These are phyloP conservation scores for Colletotrichum sp. DNA, from an alignment of 2,329 filamentous ascomycete genomes.

Conservation along the genomic window DNA sequence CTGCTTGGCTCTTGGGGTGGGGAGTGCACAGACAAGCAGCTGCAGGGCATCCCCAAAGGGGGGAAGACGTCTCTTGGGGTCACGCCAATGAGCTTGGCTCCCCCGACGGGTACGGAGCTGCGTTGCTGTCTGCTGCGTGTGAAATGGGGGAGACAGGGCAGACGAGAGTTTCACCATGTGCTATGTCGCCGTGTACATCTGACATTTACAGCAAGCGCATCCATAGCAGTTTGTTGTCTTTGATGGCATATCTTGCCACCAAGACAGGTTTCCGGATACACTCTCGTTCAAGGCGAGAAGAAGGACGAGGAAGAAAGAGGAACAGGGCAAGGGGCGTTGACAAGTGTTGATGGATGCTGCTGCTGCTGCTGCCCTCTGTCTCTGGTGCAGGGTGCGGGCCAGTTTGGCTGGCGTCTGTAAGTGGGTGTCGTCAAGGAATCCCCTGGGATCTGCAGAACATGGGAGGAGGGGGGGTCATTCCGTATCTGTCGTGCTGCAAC, in stretches of 20 bases:
- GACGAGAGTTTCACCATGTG: slow-evolving; percentile 17
- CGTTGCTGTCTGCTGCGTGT: not conserved
- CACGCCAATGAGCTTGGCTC: slow-evolving; percentile 19
- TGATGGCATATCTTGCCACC: not conserved
- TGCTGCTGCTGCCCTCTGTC: not conserved
- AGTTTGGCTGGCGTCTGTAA: not conserved
- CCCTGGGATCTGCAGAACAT: slow-evolving; percentile 19
- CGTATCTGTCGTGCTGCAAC: slow-evolving; percentile 22
- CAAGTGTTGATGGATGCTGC: not conserved
- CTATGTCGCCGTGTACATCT: not conserved
- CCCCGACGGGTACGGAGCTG: slow-evolving; percentile 6
- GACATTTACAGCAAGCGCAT: not conserved
- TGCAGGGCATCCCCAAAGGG: slow-evolving; percentile 10
- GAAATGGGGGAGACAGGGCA: not conserved
- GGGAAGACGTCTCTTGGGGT: not conserved
- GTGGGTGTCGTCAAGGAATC: slow-evolving; percentile 11
- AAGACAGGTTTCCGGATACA: not conserved
- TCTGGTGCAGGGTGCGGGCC: not conserved
- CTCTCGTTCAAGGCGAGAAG: not conserved
- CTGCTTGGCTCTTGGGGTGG: not conserved
- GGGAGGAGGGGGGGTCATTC: slow-evolving; percentile 7
- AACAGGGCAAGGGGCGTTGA: not conserved
- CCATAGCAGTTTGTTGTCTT: not conserved
- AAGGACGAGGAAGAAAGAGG: not conserved
- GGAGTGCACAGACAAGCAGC: slow-evolving; percentile 10